Evolutionary conservation across 805 yeast species (phyloP).

Genomic region (Yarrowia deformans): DNA sequence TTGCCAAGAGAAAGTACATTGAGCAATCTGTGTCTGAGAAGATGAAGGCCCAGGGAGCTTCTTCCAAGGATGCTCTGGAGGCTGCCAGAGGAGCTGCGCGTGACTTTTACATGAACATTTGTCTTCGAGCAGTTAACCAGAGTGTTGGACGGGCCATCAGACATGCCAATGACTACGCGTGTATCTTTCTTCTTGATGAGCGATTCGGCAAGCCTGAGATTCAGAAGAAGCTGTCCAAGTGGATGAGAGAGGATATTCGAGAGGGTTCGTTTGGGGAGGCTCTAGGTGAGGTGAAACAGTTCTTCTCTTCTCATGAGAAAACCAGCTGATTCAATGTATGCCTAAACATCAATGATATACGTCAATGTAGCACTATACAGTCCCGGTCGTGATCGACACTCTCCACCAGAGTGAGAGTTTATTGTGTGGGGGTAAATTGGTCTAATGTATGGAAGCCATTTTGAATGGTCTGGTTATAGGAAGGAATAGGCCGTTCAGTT

Average conservation of each 20-base stretch:
- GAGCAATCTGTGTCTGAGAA: conserved; percentile 57
- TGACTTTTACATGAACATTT: conserved; percentile 77
- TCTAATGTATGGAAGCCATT: too few relatives aligned
- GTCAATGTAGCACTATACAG: too few relatives aligned
- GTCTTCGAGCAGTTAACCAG: conserved; percentile 92
- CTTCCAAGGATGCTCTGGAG: not conserved
- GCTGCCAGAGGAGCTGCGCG: conserved; percentile 55
- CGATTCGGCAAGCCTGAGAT: conserved; percentile 61
- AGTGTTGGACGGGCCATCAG: conserved; percentile 92
- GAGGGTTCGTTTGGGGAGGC: not conserved
- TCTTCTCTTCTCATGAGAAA: conserved; percentile 11
- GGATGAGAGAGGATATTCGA: conserved; percentile 62
- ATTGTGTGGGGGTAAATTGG: too few relatives aligned
- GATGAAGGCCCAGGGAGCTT: conserved; percentile 46
- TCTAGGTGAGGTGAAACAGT: not conserved
- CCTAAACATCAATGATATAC: too few relatives aligned
- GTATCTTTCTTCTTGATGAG: conserved; percentile 72
- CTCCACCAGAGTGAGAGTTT: too few relatives aligned
- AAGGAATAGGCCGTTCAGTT: too few relatives aligned
- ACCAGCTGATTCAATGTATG: too few relatives aligned
- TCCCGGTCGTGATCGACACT: too few relatives aligned
- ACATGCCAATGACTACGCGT: conserved; percentile 80
- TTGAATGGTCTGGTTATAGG: too few relatives aligned
- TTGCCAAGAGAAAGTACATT: conserved; percentile 72
- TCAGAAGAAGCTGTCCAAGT: conserved; percentile 67